Evolutionary conservation across 1,284 basidiomycete species (phyloP).

Genomic region (Ustilago trichophora): DNA sequence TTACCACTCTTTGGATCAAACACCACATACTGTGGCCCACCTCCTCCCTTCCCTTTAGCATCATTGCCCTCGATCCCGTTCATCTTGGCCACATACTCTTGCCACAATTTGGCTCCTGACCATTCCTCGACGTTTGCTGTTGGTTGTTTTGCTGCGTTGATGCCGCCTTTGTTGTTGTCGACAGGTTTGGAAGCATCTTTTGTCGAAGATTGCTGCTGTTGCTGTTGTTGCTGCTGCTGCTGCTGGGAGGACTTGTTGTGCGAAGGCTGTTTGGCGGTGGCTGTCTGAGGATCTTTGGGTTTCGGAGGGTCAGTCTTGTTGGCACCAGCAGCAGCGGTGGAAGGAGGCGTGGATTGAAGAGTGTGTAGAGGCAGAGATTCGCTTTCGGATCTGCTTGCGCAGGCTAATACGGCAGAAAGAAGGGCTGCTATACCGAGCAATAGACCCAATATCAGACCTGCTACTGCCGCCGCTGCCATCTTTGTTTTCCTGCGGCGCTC

Average conservation of each 20-base stretch:
- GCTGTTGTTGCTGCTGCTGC: no score
- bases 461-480: slow-evolving; percentile 29
- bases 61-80: no score
- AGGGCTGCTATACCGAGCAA: slow-evolving; percentile 19
- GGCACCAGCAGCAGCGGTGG: not conserved
- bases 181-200: not conserved
- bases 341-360: slow-evolving; percentile 6
- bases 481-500: no score
- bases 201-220: no score
- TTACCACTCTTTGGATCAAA: slow-evolving; percentile 27
- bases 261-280: not conserved
- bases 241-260: no score
- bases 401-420: slow-evolving; percentile 22
- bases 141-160: not conserved
- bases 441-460: slow-evolving; percentile 26
- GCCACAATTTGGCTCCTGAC: slow-evolving; percentile 26
- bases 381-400: slow-evolving; percentile 22
- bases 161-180: not conserved
- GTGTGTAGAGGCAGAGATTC: slow-evolving; percentile 21
- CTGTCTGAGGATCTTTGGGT: slow-evolving; percentile 1
- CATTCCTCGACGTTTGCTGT: no score
- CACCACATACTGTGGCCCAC: slow-evolving; percentile 21
- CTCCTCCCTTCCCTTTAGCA: no score
- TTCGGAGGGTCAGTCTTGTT: not conserved
- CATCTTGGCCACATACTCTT: slow-evolving; percentile 17